phyloP scores from a whole-genome alignment of 1,284 basidiomycete species.

The Ceratobasidium sp. region DNA sequence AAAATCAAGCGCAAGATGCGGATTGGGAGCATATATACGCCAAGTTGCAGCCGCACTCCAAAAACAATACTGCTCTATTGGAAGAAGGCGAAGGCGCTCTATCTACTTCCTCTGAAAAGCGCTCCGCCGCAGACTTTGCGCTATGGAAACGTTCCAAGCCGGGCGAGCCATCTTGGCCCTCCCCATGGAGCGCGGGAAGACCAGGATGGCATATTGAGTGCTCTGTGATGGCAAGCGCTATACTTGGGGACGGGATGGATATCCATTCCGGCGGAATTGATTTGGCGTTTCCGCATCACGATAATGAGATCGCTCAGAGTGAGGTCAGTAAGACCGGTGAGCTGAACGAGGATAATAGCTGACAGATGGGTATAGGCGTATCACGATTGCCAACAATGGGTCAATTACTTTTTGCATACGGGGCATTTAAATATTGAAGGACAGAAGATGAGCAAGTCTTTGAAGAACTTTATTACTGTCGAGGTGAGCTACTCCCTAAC shows the following conservation, averaged over 20 bases:
- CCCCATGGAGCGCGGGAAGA: constrained; percentile 96
- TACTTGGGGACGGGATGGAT: constrained; percentile 95
- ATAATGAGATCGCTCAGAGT: constrained; percentile 98
- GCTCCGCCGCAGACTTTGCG: constrained; percentile 82
- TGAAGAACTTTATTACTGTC: constrained; percentile 99
- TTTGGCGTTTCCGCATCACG: constrained; percentile 98
- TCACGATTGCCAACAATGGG: constrained; percentile 94
- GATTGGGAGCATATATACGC: constrained; percentile 83
- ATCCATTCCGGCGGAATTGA: constrained; percentile 98
- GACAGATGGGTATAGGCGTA: constrained; percentile 90
- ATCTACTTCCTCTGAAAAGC: constrained; percentile 72
- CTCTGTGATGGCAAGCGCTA: constrained; percentile 96
- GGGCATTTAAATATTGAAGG: constrained; percentile 99
- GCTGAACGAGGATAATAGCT: no score
- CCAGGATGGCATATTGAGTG: constrained; percentile 99
- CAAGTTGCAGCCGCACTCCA: constrained; percentile 96
- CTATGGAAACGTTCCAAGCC: constrained; percentile 98
- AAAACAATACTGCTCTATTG: constrained; percentile 90
- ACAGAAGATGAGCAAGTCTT: constrained; percentile 98
- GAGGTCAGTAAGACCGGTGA: constrained; percentile 70
- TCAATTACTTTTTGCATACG: constrained; percentile 99
- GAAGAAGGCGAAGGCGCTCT: constrained; percentile 94
- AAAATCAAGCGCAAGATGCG: constrained; percentile 56
- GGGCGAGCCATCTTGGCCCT: constrained; percentile 98
- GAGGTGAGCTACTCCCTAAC: constrained; percentile 70